phyloP scores from a whole-genome alignment of 164 flowering plant genomes.

The Aristolochia fimbriata region DNA sequence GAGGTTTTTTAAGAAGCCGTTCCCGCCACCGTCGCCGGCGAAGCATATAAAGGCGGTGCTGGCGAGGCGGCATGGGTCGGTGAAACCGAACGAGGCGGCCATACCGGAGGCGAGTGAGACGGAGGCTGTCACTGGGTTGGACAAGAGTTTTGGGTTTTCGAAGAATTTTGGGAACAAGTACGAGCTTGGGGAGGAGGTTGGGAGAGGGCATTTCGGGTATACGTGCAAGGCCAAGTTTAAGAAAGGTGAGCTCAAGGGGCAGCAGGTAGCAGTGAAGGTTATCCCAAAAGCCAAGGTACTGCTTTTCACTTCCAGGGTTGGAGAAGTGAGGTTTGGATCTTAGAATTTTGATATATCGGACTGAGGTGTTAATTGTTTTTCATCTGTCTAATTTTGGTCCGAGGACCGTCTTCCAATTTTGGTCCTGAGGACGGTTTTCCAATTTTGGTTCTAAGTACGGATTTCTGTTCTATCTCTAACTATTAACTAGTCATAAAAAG shows the following conservation, averaged over 20 bases:
- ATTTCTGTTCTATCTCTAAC: no score
- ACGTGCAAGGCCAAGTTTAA: conserved; percentile 63
- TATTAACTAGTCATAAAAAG: no score
- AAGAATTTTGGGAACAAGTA: conserved; percentile 62
- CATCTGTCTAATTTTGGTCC: no score
- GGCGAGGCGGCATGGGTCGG: conserved; percentile 72
- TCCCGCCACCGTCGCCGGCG: conserved; percentile 94
- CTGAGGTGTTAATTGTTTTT: no score
- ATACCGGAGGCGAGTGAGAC: conserved; percentile 62
- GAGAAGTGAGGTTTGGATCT: no score
- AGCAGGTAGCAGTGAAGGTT: conserved; percentile 74
- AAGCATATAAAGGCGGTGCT: conserved; percentile 69
- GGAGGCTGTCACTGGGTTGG: conserved; percentile 34
- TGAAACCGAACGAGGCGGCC: conserved; percentile 66
- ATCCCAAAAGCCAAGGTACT: conserved; percentile 68
- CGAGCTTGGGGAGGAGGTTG: conserved; percentile 80
- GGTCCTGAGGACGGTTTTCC: no score
- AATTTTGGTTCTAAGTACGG: no score
- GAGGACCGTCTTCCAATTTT: no score
- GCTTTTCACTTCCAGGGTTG: not conserved
- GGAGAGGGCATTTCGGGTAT: conserved; percentile 85
- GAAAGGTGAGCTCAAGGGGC: conserved; percentile 71
- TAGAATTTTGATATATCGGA: no score
- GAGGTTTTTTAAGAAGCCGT: conserved; percentile 58
- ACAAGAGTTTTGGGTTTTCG: conserved; percentile 77